Base-by-base conservation (phyloP, 768 basidiomycete species). In the Collybia nuda region DNA sequence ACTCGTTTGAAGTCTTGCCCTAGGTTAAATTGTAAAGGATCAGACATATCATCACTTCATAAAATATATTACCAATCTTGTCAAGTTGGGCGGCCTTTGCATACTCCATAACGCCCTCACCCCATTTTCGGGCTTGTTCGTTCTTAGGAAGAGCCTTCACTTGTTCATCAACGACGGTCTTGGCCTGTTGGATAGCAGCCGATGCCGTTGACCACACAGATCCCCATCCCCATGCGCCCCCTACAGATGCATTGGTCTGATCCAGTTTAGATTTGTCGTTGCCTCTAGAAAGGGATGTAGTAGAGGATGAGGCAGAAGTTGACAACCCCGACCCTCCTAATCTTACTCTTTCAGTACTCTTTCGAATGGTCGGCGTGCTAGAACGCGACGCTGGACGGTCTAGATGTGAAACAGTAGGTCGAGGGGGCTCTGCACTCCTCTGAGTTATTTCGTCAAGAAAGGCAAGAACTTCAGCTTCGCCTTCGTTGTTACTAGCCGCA, bases 371-470 rank as follows among this genome's bases (percentile, higher is more conserved):
- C 3, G 88, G 88, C 2, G 88, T 89, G 29, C 84, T 81, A 28
- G 86, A 79, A 41, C 87, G 80, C 46, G 85, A 85, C 46, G 73
- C 59, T 12, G 80, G 80, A 14, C 82, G 73, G 44, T 85, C 82
- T 49, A 80, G 69, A 57, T 80, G 76, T 23, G 75, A 63, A 21
- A 79, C 69, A 14, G 84, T 69, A 3, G 80, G 61, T 22, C 86
- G 83, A 17, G 85, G 82, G 11, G 89, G 86, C 56, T 89, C 90
- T 5, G 86, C 78, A 67, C 86, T 88, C 70, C 93, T 95, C 80
- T 91, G 90, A 0, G 90, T 93, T 56, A 96, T 92, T 70, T 97
- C 92, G 66, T 97, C 91, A 37, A 97, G 82, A 74, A 95, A 96
- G 14, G 93, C 93, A 22, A 95, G 82, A 21, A 90, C 93, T 54